These are phyloP conservation scores for Candida labiduridarum DNA, from an alignment of 1,139 yeast species.

Conservation along the genomic window DNA sequence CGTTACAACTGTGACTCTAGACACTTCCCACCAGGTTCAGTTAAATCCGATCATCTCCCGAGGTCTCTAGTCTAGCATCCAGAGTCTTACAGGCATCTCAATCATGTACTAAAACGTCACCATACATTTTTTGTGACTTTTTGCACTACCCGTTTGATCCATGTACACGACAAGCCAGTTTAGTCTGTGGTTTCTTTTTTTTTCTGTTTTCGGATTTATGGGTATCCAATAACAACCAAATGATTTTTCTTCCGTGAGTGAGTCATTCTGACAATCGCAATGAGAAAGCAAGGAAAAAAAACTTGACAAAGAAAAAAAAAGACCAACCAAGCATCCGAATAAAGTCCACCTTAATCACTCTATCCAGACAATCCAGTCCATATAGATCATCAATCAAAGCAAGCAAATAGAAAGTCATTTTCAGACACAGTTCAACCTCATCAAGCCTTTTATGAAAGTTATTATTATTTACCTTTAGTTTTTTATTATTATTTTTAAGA, in stretches of 20 bases:
- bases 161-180: neutral
- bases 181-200: constrained; percentile 10
- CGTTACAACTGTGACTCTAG: no score
- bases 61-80: neutral
- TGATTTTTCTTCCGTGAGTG: neutral
- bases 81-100: neutral
- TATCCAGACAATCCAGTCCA: constrained; percentile 2
- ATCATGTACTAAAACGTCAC: neutral
- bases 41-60: neutral
- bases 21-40: no score
- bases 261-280: neutral
- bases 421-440: neutral
- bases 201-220: neutral
- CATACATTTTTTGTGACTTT: neutral
- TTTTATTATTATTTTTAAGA: neutral
- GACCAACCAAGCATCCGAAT: neutral
- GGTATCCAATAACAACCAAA: neutral
- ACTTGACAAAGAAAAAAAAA: neutral
- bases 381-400: neutral
- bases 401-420: neutral
- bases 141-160: neutral
- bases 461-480: constrained; percentile 5
- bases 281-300: neutral
- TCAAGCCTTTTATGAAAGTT: constrained; percentile 6
- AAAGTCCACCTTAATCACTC: neutral